These are phyloP conservation scores for Penicillium aurantiogriseum DNA, from an alignment of 2,329 filamentous ascomycete species.

Conservation along the genomic window DNA sequence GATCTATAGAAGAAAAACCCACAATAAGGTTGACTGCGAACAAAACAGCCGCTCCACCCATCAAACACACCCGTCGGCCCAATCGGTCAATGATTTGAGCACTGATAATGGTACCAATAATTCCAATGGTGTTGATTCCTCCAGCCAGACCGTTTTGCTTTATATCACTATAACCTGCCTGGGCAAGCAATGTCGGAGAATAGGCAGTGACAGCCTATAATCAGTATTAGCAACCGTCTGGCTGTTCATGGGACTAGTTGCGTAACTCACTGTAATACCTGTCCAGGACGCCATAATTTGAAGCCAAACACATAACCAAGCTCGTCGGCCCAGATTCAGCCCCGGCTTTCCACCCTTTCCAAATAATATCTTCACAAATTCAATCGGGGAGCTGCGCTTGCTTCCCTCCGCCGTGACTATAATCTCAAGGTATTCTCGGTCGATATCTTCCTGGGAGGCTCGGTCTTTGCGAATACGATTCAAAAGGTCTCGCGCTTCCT, in stretches of 20 bases:
- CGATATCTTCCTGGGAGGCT: constrained; percentile 28
- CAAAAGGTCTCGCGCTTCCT: constrained; percentile 50
- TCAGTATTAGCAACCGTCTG: constrained; percentile 28
- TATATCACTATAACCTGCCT: constrained; percentile 39
- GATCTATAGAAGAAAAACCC: not conserved
- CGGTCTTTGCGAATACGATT: constrained; percentile 33
- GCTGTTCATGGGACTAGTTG: not conserved
- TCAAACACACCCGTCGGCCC: constrained; percentile 46
- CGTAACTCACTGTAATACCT: constrained; percentile 42
- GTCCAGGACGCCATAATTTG: constrained; percentile 49
- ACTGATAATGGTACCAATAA: constrained; percentile 52
- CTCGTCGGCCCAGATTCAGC: constrained; percentile 39
- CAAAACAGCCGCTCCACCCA: constrained; percentile 40
- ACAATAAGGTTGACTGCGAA: constrained; percentile 46
- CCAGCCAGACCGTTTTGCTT: constrained; percentile 50
- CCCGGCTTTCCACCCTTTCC: constrained; percentile 33
- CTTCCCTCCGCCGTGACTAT: constrained; percentile 30
- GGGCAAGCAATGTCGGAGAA: constrained; percentile 29
- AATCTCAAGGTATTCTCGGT: constrained; percentile 40
- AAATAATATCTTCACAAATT: constrained; percentile 41
- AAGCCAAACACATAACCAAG: constrained; percentile 47
- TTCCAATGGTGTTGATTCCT: constrained; percentile 53
- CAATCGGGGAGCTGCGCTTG: constrained; percentile 37
- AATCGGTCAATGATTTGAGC: constrained; percentile 53
- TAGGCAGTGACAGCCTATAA: constrained; percentile 38